A percentile compares a stretch with the other conserved stretches of the same genome.
Evolutionary conservation across 179 eudicot genomes (phyloP).

Genomic region (Sideroxylon spinosum): DNA sequence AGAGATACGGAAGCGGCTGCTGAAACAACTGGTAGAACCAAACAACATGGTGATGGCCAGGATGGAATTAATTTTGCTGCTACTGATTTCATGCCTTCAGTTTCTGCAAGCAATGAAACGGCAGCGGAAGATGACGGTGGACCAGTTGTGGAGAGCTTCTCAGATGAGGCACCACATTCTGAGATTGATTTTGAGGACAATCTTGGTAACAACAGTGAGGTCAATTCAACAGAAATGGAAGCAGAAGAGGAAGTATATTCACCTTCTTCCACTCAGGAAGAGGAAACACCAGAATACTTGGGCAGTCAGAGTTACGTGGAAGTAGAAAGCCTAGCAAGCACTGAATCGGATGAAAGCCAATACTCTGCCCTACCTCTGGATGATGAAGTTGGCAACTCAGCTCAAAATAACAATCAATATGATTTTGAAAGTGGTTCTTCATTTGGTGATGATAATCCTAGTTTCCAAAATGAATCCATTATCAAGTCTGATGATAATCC

Average conservation of each 20-base stretch:
- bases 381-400: conserved; percentile 5
- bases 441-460: background rate
- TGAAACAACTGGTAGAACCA: conserved; percentile 4
- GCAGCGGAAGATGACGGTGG: conserved; percentile 5
- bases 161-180: background rate
- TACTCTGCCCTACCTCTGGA: conserved; percentile 16
- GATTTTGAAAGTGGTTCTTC: conserved; percentile 19
- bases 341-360: conserved; percentile 26
- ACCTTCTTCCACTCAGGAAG: conserved; percentile 10
- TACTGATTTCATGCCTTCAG: conserved; percentile 12
- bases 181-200: conserved; percentile 16
- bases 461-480: conserved; percentile 18
- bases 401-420: conserved; percentile 14
- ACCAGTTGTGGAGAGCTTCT: background rate
- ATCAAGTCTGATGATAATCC: conserved; percentile 14
- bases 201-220: background rate
- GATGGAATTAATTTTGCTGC: background rate
- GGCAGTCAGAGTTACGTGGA: conserved; percentile 16
- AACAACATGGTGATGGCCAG: background rate
- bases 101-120: background rate
- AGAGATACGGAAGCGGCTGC: conserved; percentile 12
- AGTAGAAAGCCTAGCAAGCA: conserved; percentile 22
- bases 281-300: background rate
- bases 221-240: conserved; percentile 9
- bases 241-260: conserved; percentile 9